Evolutionary conservation across 352 stramenopile genomes (phyloP).

Genomic region (Phytophthora citrophthora): DNA sequence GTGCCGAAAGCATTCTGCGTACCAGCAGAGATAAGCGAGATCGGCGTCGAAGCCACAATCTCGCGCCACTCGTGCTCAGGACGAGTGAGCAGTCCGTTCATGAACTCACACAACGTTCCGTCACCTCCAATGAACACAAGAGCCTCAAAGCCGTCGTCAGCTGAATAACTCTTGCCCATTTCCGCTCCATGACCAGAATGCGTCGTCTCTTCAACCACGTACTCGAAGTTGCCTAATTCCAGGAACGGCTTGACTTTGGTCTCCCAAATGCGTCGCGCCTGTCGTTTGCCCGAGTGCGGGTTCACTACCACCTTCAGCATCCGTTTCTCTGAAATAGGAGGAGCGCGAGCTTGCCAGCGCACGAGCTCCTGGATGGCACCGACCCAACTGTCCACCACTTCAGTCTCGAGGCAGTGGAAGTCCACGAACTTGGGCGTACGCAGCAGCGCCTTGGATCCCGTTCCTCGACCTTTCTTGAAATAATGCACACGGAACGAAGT

Average conservation of each 20-base stretch:
- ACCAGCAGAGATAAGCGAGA: slow-evolving; percentile 82
- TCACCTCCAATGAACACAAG: slow-evolving; percentile 83
- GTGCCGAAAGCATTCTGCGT: slow-evolving; percentile 86
- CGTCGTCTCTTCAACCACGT: slow-evolving; percentile 77
- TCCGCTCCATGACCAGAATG: slow-evolving; percentile 75
- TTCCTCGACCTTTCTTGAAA: slow-evolving; percentile 71
- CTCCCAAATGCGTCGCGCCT: slow-evolving; percentile 69
- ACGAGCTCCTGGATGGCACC: slow-evolving; percentile 80
- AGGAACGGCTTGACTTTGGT: slow-evolving; percentile 83
- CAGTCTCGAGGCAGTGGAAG: slow-evolving; percentile 50
- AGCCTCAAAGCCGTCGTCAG: slow-evolving; percentile 79
- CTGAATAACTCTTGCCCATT: slow-evolving; percentile 77
- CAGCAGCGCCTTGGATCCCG: slow-evolving; percentile 62
- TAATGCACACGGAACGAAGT: slow-evolving; percentile 73
- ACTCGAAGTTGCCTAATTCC: slow-evolving; percentile 78
- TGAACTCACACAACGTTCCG: slow-evolving; percentile 82
- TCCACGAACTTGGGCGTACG: slow-evolving; percentile 58
- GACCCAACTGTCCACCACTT: slow-evolving; percentile 63
- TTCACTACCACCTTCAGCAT: slow-evolving; percentile 86
- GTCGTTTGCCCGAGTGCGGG: slow-evolving; percentile 76
- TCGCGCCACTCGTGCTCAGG: slow-evolving; percentile 84
- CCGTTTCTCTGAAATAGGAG: slow-evolving; percentile 71
- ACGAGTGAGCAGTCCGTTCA: slow-evolving; percentile 77
- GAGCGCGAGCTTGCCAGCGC: slow-evolving; percentile 78
- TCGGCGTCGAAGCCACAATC: slow-evolving; percentile 79